These are phyloP conservation scores for Phialocephala subalpina DNA, from an alignment of 2,329 filamentous ascomycete genomes.

Conservation along the genomic window DNA sequence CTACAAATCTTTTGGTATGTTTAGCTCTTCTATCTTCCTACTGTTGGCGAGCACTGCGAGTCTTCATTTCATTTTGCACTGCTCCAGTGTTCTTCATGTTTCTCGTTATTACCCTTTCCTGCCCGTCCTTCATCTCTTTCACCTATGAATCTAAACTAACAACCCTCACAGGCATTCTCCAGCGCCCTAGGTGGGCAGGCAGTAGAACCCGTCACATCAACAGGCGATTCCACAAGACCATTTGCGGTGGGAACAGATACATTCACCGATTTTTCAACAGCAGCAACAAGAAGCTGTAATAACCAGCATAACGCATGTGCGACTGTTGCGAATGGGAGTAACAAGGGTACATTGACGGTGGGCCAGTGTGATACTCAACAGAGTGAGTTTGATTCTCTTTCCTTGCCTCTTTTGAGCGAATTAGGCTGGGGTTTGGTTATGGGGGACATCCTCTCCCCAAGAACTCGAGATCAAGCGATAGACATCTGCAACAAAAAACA, in stretches of 20 bases:
- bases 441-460: too few relatives aligned
- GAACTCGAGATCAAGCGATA: too few relatives aligned
- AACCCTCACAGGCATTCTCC: constrained; percentile 12
- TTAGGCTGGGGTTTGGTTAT: too few relatives aligned
- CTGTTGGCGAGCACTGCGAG: too few relatives aligned
- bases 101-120: too few relatives aligned
- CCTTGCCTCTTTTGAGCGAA: background rate
- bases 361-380: constrained; percentile 31
- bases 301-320: constrained; percentile 32
- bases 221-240: constrained; percentile 20
- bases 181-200: constrained; percentile 14
- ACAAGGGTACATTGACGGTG: constrained; percentile 29
- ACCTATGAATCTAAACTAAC: background rate
- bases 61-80: too few relatives aligned
- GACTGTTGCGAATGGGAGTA: constrained; percentile 25
- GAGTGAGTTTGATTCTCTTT: constrained; percentile 15
- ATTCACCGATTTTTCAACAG: constrained; percentile 27
- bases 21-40: too few relatives aligned
- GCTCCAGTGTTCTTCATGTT: too few relatives aligned
- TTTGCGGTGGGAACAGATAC: constrained; percentile 30
- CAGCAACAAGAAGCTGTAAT: constrained; percentile 25
- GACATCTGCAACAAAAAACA: too few relatives aligned
- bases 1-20: constrained; percentile 15
- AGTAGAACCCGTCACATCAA: constrained; percentile 22
- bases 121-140: background rate